Base-by-base conservation (phyloP, 768 basidiomycete species). In the Phlebiopsis gigantea region DNA sequence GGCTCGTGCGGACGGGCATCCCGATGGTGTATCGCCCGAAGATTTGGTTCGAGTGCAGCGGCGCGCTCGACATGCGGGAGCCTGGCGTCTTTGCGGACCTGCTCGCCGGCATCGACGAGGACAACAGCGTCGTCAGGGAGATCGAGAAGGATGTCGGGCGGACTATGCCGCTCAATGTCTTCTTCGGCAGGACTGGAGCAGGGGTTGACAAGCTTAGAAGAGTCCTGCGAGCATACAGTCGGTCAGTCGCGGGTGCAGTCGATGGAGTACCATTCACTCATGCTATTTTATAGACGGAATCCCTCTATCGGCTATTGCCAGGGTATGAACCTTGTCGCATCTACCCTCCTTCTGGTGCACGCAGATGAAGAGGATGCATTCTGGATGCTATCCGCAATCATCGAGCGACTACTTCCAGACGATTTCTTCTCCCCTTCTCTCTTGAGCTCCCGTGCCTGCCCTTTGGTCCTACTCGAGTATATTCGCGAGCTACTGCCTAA, bases 361-460 rank as follows among this genome's bases (percentile, higher is more conserved):
- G 91, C 93, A 0, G 88, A 96, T 61, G 96, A 99, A 70, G 95
- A 98, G 73, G 93, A 96, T 58, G 96, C 96, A 0, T 98, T 97
- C 66, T 98, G 95, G 95, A 88, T 89, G 29, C 86, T 98, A 10
- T 75, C 84, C 0, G 91, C 90, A 12, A 88, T 98, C 62, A 84
- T 98, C 43, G 93, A 96, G 68, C 82, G 83, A 9, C 84, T 95
- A 41, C 79, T 98, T 0, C 97, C 97, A 0, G 83, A 88, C 56
- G 88, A 95, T 53, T 99, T 97, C 76, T 98, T 95, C 71, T 90
- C 96, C 1, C 90, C 93, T 0, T 88, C 88, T 1, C 76, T 99
- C 2, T 82, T 97, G 0, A 93, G 94, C 39, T 98, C 94, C 12
- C 84, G 95, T 26, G 93, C 94, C 1, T 98, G 96, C 64, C 97